Evolutionary conservation across 768 basidiomycete genomes (phyloP).

Genomic region (Amanita subjunquillea): DNA sequence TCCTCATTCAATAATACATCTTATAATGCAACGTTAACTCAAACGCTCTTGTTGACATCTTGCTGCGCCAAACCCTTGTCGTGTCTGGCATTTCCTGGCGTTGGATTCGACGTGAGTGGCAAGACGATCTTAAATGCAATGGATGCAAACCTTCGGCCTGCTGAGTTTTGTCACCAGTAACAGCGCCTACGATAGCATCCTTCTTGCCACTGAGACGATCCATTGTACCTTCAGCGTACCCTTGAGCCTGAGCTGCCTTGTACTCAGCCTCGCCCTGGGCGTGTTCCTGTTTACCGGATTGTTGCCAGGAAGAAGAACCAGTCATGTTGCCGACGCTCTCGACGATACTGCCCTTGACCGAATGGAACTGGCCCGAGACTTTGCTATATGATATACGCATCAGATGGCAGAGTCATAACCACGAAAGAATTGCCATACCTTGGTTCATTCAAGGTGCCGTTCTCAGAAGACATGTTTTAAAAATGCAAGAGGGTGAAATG

Average conservation of each 20-base stretch:
- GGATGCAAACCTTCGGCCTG: conserved; percentile 26
- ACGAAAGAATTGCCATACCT: not conserved
- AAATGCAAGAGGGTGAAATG: not conserved
- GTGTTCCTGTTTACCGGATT: conserved; percentile 43
- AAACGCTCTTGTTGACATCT: conserved; percentile 31
- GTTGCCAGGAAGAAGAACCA: conserved; percentile 32
- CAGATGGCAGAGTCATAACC: not conserved
- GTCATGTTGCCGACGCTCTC: conserved; percentile 37
- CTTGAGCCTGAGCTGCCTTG: conserved; percentile 38
- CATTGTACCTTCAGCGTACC: conserved; percentile 35
- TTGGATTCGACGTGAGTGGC: not conserved
- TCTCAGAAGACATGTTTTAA: not conserved
- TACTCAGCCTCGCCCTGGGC: conserved; percentile 39
- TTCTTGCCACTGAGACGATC: conserved; percentile 39
- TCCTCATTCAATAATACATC: not conserved
- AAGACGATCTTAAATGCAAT: not conserved
- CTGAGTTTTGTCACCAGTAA: conserved; percentile 39
- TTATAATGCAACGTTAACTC: not conserved
- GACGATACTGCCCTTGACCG: conserved; percentile 28
- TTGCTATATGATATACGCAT: conserved; percentile 19
- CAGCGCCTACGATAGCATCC: conserved; percentile 37
- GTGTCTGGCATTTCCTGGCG: conserved; percentile 37
- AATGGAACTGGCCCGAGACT: conserved; percentile 32
- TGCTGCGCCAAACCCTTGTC: conserved; percentile 50
- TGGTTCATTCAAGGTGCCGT: not conserved